These are phyloP conservation scores for Cyanidium caldarium DNA, from an alignment of 23 red algal species.

Conservation along the genomic window DNA sequence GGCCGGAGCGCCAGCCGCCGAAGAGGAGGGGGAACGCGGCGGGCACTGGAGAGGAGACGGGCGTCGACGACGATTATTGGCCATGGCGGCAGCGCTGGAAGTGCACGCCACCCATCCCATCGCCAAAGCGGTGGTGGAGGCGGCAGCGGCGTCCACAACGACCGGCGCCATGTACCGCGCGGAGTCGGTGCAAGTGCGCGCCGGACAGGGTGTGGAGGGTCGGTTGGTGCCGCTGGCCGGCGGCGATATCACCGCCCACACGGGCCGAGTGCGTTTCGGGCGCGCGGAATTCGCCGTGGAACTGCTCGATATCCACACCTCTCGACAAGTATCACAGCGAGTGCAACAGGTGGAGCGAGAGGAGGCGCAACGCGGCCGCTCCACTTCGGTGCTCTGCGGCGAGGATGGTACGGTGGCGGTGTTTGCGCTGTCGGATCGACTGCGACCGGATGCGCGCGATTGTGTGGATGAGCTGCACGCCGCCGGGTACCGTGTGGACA, in stretches of 20 bases:
- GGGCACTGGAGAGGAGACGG: too few species aligned
- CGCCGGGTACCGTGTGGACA: slow-evolving; percentile 15
- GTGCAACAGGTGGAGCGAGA: neutral
- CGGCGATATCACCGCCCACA: neutral
- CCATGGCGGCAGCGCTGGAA: slow-evolving; percentile 60
- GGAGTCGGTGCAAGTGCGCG: neutral
- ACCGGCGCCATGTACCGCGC: neutral
- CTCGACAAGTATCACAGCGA: neutral
- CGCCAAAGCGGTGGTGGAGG: slow-evolving; percentile 31
- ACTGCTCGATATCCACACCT: neutral
- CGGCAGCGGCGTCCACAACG: slow-evolving; percentile 11
- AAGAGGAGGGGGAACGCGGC: too few species aligned
- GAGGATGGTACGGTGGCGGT: slow-evolving; percentile 7
- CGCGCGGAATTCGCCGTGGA: neutral
- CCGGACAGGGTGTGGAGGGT: slow-evolving; percentile 38
- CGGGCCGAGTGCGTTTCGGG: neutral
- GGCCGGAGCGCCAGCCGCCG: too few species aligned
- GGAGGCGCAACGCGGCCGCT: neutral
- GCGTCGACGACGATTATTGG: slow-evolving; percentile 23
- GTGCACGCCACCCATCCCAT: slow-evolving; percentile 60
- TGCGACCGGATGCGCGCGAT: slow-evolving; percentile 25
- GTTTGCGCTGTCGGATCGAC: slow-evolving; percentile 34
- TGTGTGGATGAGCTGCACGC: slow-evolving; percentile 13
- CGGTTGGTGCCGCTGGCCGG: neutral
- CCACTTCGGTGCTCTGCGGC: neutral